These are phyloP conservation scores for Trichoderma sp. DNA, from an alignment of 2,329 filamentous ascomycete species.

Conservation along the genomic window DNA sequence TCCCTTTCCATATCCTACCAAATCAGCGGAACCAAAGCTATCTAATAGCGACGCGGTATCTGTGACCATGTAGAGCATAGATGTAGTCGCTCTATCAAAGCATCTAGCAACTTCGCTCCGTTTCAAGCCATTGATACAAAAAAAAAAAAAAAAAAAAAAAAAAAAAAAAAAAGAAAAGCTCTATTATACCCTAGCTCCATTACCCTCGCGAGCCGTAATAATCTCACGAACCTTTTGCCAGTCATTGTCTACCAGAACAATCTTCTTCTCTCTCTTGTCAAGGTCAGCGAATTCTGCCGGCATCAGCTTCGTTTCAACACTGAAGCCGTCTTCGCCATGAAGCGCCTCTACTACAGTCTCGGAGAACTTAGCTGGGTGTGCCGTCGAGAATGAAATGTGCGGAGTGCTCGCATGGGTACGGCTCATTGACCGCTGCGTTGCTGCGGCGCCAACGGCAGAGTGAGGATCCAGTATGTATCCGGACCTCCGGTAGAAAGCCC, in stretches of 20 bases:
- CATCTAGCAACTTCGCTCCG: neutral
- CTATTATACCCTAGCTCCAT: slow-evolving; percentile 49
- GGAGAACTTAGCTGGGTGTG: slow-evolving; percentile 93
- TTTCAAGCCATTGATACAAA: neutral
- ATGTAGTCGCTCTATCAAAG: neutral
- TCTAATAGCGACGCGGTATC: neutral
- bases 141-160: no score
- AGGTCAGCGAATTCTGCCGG: slow-evolving; percentile 80
- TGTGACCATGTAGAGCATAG: neutral
- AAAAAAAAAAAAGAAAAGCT: neutral
- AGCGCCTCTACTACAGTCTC: slow-evolving; percentile 79
- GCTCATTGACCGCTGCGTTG: slow-evolving; percentile 65
- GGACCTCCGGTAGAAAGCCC: slow-evolving; percentile 53
- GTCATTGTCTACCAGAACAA: slow-evolving; percentile 65
- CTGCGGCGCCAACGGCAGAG: slow-evolving; percentile 80
- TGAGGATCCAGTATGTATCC: slow-evolving; percentile 91
- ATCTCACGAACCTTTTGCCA: slow-evolving; percentile 75
- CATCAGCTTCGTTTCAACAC: slow-evolving; percentile 70
- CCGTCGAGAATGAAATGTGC: slow-evolving; percentile 88
- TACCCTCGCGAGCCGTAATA: slow-evolving; percentile 68
- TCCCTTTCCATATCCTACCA: neutral
- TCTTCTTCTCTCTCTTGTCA: slow-evolving; percentile 69
- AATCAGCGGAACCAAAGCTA: neutral
- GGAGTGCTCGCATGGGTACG: slow-evolving; percentile 49
- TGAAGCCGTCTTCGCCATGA: slow-evolving; percentile 66